phyloP scores from a whole-genome alignment of 352 stramenopile species.

The Phytophthora hybrid region DNA sequence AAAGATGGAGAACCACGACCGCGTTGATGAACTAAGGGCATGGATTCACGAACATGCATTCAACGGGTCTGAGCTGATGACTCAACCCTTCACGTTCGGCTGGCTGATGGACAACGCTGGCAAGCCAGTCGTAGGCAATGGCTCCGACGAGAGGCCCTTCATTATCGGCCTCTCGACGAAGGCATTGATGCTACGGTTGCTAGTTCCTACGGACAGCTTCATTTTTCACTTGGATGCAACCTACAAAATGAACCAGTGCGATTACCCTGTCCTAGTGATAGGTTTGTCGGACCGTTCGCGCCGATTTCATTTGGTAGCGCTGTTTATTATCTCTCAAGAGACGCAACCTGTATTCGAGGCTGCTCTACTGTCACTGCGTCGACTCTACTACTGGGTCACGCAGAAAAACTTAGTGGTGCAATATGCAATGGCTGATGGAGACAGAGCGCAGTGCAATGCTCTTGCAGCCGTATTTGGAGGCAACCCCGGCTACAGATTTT shows the following conservation, averaged over 20 bases:
- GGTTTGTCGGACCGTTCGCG: neutral
- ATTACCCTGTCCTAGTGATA: neutral
- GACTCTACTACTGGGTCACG: neutral
- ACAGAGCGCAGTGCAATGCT: neutral
- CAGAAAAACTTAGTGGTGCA: neutral
- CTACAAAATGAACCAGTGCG: neutral
- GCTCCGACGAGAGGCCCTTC: neutral
- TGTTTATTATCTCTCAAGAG: neutral
- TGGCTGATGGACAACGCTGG: neutral
- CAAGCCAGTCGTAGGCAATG: neutral
- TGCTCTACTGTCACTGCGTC: neutral
- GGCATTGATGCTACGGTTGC: neutral
- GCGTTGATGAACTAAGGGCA: neutral
- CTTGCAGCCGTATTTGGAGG: neutral
- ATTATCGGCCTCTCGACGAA: neutral
- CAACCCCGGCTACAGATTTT: neutral
- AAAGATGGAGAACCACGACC: neutral
- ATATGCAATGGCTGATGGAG: neutral
- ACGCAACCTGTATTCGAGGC: neutral
- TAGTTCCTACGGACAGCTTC: neutral
- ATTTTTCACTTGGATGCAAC: neutral
- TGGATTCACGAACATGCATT: neutral
- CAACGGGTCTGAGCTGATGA: neutral
- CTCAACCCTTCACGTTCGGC: neutral
- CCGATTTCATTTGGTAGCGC: neutral